These are phyloP conservation scores for Auriscalpium microsporum DNA, from an alignment of 768 basidiomycete genomes.

Conservation along the genomic window DNA sequence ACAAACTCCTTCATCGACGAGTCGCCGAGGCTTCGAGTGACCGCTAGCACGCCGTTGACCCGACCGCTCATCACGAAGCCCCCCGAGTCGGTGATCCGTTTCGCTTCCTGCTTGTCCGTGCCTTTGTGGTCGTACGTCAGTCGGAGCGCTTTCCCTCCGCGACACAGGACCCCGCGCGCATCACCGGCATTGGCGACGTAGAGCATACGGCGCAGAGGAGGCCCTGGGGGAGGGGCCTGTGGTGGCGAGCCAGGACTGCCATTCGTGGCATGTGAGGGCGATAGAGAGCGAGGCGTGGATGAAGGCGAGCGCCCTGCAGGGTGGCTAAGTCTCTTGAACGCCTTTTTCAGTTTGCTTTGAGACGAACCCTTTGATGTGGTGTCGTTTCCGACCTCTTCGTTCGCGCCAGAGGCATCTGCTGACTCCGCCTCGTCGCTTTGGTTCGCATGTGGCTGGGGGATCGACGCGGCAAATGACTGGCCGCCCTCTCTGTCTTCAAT, in stretches of 20 bases:
- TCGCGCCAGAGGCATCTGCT: neutral
- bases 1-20: slow-evolving; percentile 99
- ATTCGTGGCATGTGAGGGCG: slow-evolving; percentile 6
- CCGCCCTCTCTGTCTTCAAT: slow-evolving; percentile 74
- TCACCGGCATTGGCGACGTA: slow-evolving; percentile 98
- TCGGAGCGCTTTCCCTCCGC: slow-evolving; percentile 82
- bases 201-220: slow-evolving; percentile 59
- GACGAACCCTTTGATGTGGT: slow-evolving; percentile 1
- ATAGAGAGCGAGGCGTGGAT: slow-evolving; percentile 10
- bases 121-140: slow-evolving; percentile 99
- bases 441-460: no score
- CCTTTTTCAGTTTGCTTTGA: slow-evolving; percentile 6
- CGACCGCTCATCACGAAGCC: slow-evolving; percentile 98
- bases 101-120: slow-evolving; percentile 93
- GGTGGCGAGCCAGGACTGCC: slow-evolving; percentile 13
- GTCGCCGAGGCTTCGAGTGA: slow-evolving; percentile 92
- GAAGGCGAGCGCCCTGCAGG: slow-evolving; percentile 1
- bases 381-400: neutral
- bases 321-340: slow-evolving; percentile 12
- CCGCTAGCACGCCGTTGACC: slow-evolving; percentile 95
- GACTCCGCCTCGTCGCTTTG: neutral
- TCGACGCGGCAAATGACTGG: slow-evolving; percentile 49
- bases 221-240: slow-evolving; percentile 13
- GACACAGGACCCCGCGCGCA: slow-evolving; percentile 87
- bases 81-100: slow-evolving; percentile 94